Evolutionary conservation across 345 rosid species (phyloP).

Genomic region (Rhodamnia argentea): DNA sequence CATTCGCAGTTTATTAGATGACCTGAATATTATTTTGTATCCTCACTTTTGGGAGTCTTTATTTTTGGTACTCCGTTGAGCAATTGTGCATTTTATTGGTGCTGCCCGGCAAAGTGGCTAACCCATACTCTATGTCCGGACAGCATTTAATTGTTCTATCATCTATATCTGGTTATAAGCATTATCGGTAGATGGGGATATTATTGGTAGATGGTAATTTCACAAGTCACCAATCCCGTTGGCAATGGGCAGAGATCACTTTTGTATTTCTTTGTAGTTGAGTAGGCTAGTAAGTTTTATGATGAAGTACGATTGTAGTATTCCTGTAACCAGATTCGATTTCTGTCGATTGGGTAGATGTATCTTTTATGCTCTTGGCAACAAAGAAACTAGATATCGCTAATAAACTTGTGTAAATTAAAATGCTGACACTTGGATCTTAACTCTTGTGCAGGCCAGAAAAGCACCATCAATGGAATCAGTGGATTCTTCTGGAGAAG

Average conservation of each 20-base stretch:
- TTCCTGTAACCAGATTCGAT: neutral
- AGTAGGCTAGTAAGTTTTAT: neutral
- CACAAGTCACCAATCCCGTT: neutral
- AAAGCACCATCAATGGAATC: constrained; percentile 85
- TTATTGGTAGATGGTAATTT: neutral
- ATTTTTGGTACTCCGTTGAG: neutral
- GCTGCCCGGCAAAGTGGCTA: neutral
- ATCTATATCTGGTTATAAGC: neutral
- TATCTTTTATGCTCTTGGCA: neutral
- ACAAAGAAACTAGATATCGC: neutral
- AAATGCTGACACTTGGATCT: constrained; percentile 3
- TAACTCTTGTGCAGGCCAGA: constrained; percentile 44
- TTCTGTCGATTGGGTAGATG: neutral
- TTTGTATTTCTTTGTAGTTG: neutral
- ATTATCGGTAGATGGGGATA: neutral
- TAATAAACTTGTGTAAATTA: neutral
- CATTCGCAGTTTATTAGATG: neutral
- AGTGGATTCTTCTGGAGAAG: constrained; percentile 94
- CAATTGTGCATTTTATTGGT: neutral
- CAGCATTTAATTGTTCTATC: neutral
- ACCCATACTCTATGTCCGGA: neutral
- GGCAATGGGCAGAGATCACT: neutral
- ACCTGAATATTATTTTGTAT: neutral
- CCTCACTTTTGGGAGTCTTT: neutral
- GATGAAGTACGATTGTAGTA: neutral